Evolutionary conservation across 2,329 filamentous ascomycete genomes (phyloP), one percentile per base, ranked within the genome.

Genomic region (Didymellaceae sp.): DNA sequence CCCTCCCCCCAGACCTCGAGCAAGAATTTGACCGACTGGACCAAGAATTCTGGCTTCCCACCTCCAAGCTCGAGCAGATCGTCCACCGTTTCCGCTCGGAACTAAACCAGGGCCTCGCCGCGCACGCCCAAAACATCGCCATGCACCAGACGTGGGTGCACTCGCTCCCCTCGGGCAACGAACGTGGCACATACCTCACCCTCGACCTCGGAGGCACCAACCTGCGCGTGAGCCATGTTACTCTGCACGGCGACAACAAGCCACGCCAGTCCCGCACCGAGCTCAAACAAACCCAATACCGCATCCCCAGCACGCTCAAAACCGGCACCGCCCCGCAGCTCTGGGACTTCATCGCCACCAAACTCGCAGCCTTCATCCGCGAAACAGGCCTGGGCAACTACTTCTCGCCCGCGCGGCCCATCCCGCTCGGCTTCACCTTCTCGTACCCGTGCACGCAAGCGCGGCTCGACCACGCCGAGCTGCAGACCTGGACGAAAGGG

Each of bases 61-160:
- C 35, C 4, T 10, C 44, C 4, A 65, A 66, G 34, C 37, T 68
- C 16, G 62, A 62, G 32, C 32, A 62, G 5, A 65, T 68, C 20
- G 61, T 65, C 8, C 18, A 37, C 5, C 54, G 58, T 10, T 68
- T 68, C 26, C 34, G 39, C 10, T 54, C 63, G 41, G 64, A 68
- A 38, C 54, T 68, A 2, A 55, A 64, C n/a, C 60, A 65, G 43
- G 64, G 64, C 24, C 35, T 57, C 13, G 43, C 48, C 22, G 49
- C 59, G 37, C 44, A 67, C 30, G 26, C 48, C n/a, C 51, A 60
- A 14, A 65, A 55, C 32, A 66, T 63, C 22, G 92, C 93, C 53
- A 97, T 97, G 93, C 97, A 97, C 77, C 89, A 93, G 52, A 96
- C 92, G 47, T 97, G 93, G 93, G 91, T 95, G 57, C 91, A 96